Percentiles rank a stretch among this genome's conserved stretches.
Conservation (phyloP, 176 grass and related monocot genomes). For the Elaeis guineensis region DNA sequence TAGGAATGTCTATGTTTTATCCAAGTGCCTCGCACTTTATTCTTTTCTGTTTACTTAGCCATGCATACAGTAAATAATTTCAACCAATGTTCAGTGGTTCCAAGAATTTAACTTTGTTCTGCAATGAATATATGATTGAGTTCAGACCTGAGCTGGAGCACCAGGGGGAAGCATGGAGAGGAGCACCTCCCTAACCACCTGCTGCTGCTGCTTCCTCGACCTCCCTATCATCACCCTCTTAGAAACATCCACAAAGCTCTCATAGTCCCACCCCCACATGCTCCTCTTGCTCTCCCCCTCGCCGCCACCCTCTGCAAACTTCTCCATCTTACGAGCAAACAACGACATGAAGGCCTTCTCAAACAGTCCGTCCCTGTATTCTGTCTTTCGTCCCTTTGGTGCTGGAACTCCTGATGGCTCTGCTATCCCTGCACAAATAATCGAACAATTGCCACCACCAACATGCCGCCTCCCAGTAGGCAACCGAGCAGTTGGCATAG, state of each 20-base stretch:
- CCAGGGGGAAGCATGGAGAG: slow-evolving; percentile 88
- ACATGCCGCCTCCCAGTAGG: too few species aligned
- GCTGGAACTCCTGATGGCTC: slow-evolving; percentile 55
- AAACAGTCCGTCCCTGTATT: slow-evolving; percentile 71
- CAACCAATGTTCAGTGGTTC: too few species aligned
- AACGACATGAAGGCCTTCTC: slow-evolving; percentile 85
- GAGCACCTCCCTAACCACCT: slow-evolving; percentile 80
- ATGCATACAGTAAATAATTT: too few species aligned
- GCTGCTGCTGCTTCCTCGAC: slow-evolving; percentile 74
- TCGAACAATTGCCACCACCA: too few species aligned
- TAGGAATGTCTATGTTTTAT: too few species aligned
- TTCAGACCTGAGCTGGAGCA: slow-evolving; percentile 50
- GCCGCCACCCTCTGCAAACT: slow-evolving; percentile 26
- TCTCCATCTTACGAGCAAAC: slow-evolving; percentile 97
- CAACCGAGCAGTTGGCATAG: too few species aligned
- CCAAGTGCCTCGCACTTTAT: too few species aligned
- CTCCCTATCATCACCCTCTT: slow-evolving; percentile 72
- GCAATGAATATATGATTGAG: too few species aligned
- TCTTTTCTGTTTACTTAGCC: too few species aligned
- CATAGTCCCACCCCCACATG: slow-evolving; percentile 91
- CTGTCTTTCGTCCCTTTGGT: slow-evolving; percentile 90
- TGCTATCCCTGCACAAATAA: slow-evolving; percentile 12
- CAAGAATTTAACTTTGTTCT: too few species aligned
- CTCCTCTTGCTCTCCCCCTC: slow-evolving; percentile 14
- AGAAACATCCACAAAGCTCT: slow-evolving; percentile 91